A percentile compares a stretch with the other conserved stretches of the same genome.
phyloP scores from a whole-genome alignment of 805 yeast species.

The Lachancea quebecensis region DNA sequence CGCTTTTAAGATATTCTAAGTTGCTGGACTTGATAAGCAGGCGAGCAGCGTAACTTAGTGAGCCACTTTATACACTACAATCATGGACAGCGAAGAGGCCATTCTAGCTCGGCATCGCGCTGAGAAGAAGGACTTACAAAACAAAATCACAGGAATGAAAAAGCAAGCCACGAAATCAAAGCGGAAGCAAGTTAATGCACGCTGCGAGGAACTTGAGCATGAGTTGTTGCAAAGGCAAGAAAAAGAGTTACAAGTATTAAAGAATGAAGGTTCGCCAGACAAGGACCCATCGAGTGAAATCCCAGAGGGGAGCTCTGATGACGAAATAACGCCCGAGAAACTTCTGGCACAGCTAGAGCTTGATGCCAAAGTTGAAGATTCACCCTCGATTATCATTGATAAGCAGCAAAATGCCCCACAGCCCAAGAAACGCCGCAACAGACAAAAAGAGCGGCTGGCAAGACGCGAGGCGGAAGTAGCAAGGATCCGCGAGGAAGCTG shows the following conservation, averaged over 20 bases:
- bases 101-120: slow-evolving; percentile 48
- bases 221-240: slow-evolving; percentile 49
- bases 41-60: neutral
- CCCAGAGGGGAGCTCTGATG: slow-evolving; percentile 24
- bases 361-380: slow-evolving; percentile 24
- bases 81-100: slow-evolving; percentile 18
- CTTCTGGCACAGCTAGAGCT: slow-evolving; percentile 54
- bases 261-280: neutral
- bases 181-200: slow-evolving; percentile 55
- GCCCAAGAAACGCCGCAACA: slow-evolving; percentile 48
- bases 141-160: slow-evolving; percentile 65
- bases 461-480: slow-evolving; percentile 65
- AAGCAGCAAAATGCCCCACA: slow-evolving; percentile 11
- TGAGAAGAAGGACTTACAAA: slow-evolving; percentile 59
- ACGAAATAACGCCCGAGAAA: slow-evolving; percentile 58
- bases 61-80: too few species aligned
- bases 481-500: slow-evolving; percentile 58
- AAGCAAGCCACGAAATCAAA: slow-evolving; percentile 79
- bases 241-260: slow-evolving; percentile 38
- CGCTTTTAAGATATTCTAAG: neutral
- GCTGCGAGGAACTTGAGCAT: slow-evolving; percentile 54
- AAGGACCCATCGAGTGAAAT: slow-evolving; percentile 3
- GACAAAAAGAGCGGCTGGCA: slow-evolving; percentile 80
- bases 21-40: neutral
- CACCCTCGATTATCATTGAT: slow-evolving; percentile 7